These are phyloP conservation scores for Lactarius quietus DNA, from an alignment of 768 basidiomycete genomes.

Conservation along the genomic window DNA sequence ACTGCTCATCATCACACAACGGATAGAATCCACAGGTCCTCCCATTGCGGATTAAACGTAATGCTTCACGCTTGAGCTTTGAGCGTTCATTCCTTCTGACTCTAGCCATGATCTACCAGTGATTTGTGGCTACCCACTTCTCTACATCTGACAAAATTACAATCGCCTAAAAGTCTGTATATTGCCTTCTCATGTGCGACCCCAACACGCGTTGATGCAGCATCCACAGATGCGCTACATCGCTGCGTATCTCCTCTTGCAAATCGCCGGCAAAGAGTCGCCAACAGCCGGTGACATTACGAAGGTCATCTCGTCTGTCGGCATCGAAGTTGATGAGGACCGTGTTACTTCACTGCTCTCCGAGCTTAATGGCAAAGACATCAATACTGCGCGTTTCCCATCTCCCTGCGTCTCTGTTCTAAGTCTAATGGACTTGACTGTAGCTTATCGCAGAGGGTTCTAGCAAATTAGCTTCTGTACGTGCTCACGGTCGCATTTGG, in stretches of 20 bases:
- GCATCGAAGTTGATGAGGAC: slow-evolving; percentile 82
- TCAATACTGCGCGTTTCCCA: slow-evolving; percentile 59
- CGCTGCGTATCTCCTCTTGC: slow-evolving; percentile 97
- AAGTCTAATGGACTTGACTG: slow-evolving; percentile 7
- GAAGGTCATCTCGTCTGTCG: slow-evolving; percentile 79
- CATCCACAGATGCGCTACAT: slow-evolving; percentile 75
- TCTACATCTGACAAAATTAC: slow-evolving; percentile 32
- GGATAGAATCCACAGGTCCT: slow-evolving; percentile 95
- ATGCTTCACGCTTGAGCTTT: slow-evolving; percentile 15
- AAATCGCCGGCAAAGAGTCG: slow-evolving; percentile 85
- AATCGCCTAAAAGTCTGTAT: slow-evolving; percentile 43
- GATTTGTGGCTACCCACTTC: slow-evolving; percentile 89
- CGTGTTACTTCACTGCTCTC: slow-evolving; percentile 79
- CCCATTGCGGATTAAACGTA: slow-evolving; percentile 86
- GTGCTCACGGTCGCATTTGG: slow-evolving; percentile 30
- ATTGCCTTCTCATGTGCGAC: neutral
- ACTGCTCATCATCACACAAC: slow-evolving; percentile 36
- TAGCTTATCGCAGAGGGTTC: slow-evolving; percentile 92
- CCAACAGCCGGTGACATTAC: slow-evolving; percentile 87
- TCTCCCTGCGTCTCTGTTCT: neutral
- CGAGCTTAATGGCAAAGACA: slow-evolving; percentile 88
- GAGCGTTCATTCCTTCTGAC: slow-evolving; percentile 5
- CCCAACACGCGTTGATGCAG: neutral
- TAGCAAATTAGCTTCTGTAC: slow-evolving; percentile 89
- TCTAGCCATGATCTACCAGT: slow-evolving; percentile 39